phyloP scores from a whole-genome alignment of 257 asterid species.

The Nyctanthes arbortristis region DNA sequence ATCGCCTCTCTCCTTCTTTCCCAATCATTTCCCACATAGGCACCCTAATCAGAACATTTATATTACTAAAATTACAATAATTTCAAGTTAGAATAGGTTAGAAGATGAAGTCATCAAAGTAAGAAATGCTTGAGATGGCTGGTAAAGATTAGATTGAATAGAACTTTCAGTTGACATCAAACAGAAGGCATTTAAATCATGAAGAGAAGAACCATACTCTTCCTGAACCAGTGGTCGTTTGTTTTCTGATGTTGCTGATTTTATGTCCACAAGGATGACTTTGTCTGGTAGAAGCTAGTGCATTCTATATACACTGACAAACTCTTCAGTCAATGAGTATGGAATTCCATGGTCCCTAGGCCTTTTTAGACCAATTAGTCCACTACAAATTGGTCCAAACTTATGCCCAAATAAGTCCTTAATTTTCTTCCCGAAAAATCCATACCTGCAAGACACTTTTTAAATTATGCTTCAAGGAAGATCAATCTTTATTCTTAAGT shows the following conservation, averaged over 20 bases:
- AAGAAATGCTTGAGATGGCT: not conserved
- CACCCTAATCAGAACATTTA: slow-evolving; percentile 30
- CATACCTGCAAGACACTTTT: slow-evolving; percentile 42
- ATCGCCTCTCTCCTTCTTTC: slow-evolving; percentile 26
- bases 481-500: not conserved
- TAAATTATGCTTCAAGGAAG: not conserved
- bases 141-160: not conserved
- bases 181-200: not conserved
- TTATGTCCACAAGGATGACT: slow-evolving; percentile 39
- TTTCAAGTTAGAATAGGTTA: not conserved
- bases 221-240: slow-evolving; percentile 45
- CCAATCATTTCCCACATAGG: slow-evolving; percentile 50
- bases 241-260: slow-evolving; percentile 44
- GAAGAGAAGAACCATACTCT: slow-evolving; percentile 30
- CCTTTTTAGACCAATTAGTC: slow-evolving; percentile 50
- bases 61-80: not conserved
- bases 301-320: slow-evolving; percentile 57
- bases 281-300: slow-evolving; percentile 58
- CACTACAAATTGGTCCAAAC: slow-evolving; percentile 43
- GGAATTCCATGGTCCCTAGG: slow-evolving; percentile 56
- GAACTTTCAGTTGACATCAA: not conserved
- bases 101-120: not conserved
- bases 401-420: slow-evolving; percentile 56
- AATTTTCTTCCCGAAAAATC: slow-evolving; percentile 56
- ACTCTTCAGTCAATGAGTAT: slow-evolving; percentile 63